Conservation (phyloP, 1,284 basidiomycete species). For the Sanguinoderma infundibulare region DNA sequence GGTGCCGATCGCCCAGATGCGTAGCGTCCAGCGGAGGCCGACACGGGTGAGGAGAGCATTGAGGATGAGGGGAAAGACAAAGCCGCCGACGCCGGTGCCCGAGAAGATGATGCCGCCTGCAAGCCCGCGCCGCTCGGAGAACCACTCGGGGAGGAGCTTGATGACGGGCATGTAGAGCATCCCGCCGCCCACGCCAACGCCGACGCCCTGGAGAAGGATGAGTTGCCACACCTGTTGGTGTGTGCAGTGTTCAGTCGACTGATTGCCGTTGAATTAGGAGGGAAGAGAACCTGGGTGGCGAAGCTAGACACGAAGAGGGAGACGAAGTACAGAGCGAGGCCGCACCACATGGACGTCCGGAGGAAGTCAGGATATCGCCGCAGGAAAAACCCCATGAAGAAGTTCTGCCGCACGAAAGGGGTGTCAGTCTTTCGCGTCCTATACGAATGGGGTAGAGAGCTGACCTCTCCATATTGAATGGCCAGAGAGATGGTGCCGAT, state of each 20-base stretch:
- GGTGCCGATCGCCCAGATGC: conserved; percentile 29
- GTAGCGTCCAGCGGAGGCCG: conserved; percentile 33
- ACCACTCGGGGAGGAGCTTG: conserved; percentile 28
- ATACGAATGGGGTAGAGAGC: not conserved
- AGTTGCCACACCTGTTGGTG: conserved; percentile 30
- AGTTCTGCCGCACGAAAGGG: conserved; percentile 11
- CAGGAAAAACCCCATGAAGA: conserved; percentile 28
- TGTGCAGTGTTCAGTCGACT: not conserved
- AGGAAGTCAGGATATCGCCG: conserved; percentile 31
- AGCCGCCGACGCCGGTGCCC: conserved; percentile 33
- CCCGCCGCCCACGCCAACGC: conserved; percentile 30
- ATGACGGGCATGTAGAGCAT: conserved; percentile 31
- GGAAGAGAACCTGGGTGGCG: conserved; percentile 24
- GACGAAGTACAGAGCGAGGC: conserved; percentile 24
- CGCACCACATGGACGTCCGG: conserved; percentile 28
- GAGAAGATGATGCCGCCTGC: conserved; percentile 35
- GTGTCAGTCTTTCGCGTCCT: not conserved
- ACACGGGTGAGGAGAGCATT: conserved; percentile 28
- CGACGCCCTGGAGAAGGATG: conserved; percentile 33
- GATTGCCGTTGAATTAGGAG: not conserved
- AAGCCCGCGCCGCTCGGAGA: conserved; percentile 29
- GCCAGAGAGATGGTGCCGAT: conserved; percentile 21
- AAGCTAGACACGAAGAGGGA: conserved; percentile 33
- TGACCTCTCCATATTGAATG: conserved; percentile 20
- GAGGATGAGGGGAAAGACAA: conserved; percentile 33